phyloP scores from a whole-genome alignment of 768 basidiomycete species.

The Mycena belliarum region DNA sequence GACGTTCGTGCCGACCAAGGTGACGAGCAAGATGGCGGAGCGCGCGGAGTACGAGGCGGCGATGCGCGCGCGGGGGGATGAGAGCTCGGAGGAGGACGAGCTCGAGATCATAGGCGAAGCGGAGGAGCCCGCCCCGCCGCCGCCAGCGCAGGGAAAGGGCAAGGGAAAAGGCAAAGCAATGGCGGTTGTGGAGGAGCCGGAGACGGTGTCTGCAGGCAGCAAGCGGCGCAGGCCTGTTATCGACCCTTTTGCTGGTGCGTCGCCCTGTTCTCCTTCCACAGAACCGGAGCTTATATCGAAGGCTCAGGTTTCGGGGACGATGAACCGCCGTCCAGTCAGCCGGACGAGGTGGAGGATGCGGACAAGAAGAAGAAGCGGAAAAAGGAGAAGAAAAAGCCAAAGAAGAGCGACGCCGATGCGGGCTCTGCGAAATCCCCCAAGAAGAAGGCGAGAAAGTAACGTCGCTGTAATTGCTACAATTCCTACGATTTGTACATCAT shows the following conservation, averaged over 20 bases:
- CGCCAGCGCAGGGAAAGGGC: too few species aligned
- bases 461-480: background rate
- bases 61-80: conserved; percentile 49
- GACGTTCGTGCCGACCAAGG: conserved; percentile 47
- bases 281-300: background rate
- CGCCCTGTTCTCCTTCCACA: background rate
- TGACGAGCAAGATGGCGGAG: conserved; percentile 75
- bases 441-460: conserved; percentile 20
- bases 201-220: conserved; percentile 20
- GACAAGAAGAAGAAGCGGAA: conserved; percentile 2
- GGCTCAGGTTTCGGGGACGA: conserved; percentile 44
- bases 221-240: conserved; percentile 55
- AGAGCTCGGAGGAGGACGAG: conserved; percentile 42
- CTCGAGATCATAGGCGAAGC: conserved; percentile 43
- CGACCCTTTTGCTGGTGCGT: conserved; percentile 69
- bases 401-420: background rate
- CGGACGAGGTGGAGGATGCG: conserved; percentile 12
- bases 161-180: conserved; percentile 42
- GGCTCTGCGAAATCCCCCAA: conserved; percentile 6
- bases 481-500: too few species aligned
- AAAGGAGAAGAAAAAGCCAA: conserved; percentile 4
- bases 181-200: conserved; percentile 16
- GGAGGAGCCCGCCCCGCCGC: conserved; percentile 20
- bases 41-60: conserved; percentile 64
- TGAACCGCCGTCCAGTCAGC: conserved; percentile 7